phyloP scores from a whole-genome alignment of 495 filamentous ascomycete species.

The Tuber microsphaerosporum region DNA sequence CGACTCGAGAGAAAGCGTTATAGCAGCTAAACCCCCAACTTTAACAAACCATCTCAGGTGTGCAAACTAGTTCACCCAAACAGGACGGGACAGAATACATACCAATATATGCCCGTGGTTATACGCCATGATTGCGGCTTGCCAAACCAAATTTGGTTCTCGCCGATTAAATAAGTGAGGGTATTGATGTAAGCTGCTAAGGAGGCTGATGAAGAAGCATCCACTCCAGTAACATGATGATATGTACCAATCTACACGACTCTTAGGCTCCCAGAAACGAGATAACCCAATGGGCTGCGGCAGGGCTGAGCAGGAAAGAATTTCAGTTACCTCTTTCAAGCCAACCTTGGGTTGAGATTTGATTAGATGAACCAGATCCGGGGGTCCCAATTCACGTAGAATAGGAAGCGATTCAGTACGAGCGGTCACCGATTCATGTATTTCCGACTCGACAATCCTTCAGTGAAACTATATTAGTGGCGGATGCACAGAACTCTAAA shows the following conservation, averaged over 20 bases:
- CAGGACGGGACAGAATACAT: slow-evolving; percentile 27
- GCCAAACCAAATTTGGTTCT: slow-evolving; percentile 52
- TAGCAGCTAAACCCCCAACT: slow-evolving; percentile 62
- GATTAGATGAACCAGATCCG: slow-evolving; percentile 88
- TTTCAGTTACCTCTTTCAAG: slow-evolving; percentile 55
- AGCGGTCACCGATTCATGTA: slow-evolving; percentile 79
- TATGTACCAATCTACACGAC: slow-evolving; percentile 71
- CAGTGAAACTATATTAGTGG: slow-evolving; percentile 36
- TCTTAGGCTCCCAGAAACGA: slow-evolving; percentile 24
- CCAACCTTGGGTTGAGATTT: slow-evolving; percentile 67
- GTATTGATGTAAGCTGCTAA: slow-evolving; percentile 98
- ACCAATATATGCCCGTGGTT: slow-evolving; percentile 90
- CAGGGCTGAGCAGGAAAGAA: background rate
- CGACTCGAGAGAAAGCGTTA: slow-evolving; percentile 96
- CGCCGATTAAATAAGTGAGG: slow-evolving; percentile 79
- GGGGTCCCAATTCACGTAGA: slow-evolving; percentile 86
- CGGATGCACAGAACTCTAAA: slow-evolving; percentile 37
- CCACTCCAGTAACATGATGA: slow-evolving; percentile 95
- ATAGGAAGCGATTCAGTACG: slow-evolving; percentile 77
- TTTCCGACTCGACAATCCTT: slow-evolving; percentile 85
- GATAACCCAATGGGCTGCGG: background rate
- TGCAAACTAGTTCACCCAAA: background rate
- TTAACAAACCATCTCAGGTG: slow-evolving; percentile 22
- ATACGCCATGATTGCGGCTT: slow-evolving; percentile 59
- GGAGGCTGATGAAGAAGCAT: slow-evolving; percentile 94